Base-by-base conservation (phyloP, 257 asterid species). In the Solanum sparsipilum region DNA sequence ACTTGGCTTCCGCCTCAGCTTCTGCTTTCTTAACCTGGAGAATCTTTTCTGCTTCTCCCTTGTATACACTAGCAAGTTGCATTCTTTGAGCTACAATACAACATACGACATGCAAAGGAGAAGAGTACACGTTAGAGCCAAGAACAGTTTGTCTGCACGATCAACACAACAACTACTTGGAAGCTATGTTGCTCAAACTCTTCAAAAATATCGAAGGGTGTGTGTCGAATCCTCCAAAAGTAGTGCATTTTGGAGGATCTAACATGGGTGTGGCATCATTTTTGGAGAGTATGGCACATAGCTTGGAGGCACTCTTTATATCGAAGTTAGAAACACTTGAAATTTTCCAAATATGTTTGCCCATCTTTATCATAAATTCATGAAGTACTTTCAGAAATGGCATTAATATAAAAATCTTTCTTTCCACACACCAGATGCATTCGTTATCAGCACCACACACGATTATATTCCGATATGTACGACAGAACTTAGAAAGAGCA, bases 41-140 rank as follows among this genome's bases (percentile, higher is more conserved):
- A 90, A 95, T 93, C 90, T 97, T 96, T 86, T 97, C 99, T 7
- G 99, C 98, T 91, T 97, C 99, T 21, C 99, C 99, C 89, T 92
- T 97, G 98, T 93, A 97, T 83, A 95, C 99, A 35, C 98, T 94
- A 74, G 99, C 99, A 16, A 97, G 96, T 87, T 97, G 99, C 94
- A 95, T 92, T 93, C 99, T 93, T 94, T 97, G 99, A 92, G 99
- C 99, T 97, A 86, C 74, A 70, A 85, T 60, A 86, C 46, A 72
- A 63, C 25, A 89, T 44, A 29, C 60, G 13, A 78, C 20, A n/a
- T 2, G 38, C 75, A 70, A 1, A 29, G 38, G 38, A 31, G 39
- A 41, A 41, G 36, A 0, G 34, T 16, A 79, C 6, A 79, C 9
- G 4, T 79, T 18, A 44, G 65, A 31, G 39, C 76, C n/a, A 70